These are phyloP conservation scores for Corchorus capsularis DNA, from an alignment of 345 rosid species.

Conservation along the genomic window DNA sequence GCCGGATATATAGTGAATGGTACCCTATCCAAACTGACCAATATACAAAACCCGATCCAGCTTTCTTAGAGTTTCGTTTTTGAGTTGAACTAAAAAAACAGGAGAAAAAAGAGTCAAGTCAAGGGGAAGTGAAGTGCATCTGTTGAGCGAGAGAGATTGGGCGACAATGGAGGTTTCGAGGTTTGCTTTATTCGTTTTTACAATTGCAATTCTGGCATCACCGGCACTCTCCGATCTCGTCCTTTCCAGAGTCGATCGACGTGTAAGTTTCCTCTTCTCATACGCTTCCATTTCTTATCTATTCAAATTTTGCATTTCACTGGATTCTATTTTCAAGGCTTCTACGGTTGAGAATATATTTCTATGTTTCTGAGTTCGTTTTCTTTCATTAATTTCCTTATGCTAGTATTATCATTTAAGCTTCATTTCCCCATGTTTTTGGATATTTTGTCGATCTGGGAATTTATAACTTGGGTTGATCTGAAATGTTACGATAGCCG, in stretches of 20 bases:
- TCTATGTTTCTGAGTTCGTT: background rate
- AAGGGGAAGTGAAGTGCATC: background rate
- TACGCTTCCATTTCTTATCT: background rate
- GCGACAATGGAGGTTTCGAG: conserved; percentile 38
- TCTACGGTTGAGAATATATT: background rate
- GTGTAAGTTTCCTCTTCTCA: conserved; percentile 53
- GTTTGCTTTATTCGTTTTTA: conserved; percentile 44
- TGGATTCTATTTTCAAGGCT: background rate
- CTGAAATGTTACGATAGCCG: background rate
- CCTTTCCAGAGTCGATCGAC: conserved; percentile 88
- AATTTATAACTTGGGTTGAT: background rate
- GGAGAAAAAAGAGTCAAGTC: background rate
- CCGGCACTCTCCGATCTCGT: conserved; percentile 78
- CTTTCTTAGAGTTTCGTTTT: no score
- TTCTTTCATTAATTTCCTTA: background rate
- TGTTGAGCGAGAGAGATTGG: background rate
- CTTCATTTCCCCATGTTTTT: background rate
- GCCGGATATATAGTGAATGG: no score
- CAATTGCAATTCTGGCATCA: conserved; percentile 47
- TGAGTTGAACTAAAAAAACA: background rate
- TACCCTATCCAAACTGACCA: no score
- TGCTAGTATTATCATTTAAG: background rate
- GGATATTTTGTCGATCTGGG: background rate
- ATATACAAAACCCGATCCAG: no score
- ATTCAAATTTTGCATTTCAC: conserved; percentile 24